Evolutionary conservation across 257 asterid genomes (phyloP), one percentile per base, ranked within the genome.

Genomic region (Petunia secreta): DNA sequence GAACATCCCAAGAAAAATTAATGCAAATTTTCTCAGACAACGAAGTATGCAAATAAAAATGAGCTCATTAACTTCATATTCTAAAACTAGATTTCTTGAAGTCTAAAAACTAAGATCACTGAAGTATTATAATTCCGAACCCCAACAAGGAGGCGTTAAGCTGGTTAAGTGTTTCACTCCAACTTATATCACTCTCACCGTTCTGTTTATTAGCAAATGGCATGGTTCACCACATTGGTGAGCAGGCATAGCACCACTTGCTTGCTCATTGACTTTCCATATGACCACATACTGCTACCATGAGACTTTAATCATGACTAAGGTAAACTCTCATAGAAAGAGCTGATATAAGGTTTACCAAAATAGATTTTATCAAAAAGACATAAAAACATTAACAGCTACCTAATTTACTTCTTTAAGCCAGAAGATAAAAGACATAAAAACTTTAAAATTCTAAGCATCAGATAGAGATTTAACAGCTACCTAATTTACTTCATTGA

Each of bases 401-500:
- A 25, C 25, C 25, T 25, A 25, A 25, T 25, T 25, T 25, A 44
- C 4, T 38, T 8, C 25, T 11, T 40, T 40, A 15, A 39, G 52
- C 2, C 52, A 2, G 16, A 63, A 37, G n/a, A 63, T 44, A 63
- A 36, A 63, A 5, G 34, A 64, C 50, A 64, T 11, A 13, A 64
- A 10, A 64, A 38, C 38, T 39, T 13, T 44, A 68, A 43, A 0
- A 16, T 4, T 0, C 36, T 15, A 66, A 68, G 75, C 25, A 34
- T 69, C 55, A 4, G 76, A 69, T 44, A 5, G 9, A 69, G 76
- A 46, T 69, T 68, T 69, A 69, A 69, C 41, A 16, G 5, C 41
- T 68, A 68, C 58, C 41, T 68, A 69, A 69, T 46, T 69, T 4
- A 69, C 58, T 69, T 44, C 76, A 16, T 68, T 36, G 41, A 66